Evolutionary conservation across 768 basidiomycete species (phyloP).

Genomic region (Suillus weaverae): DNA sequence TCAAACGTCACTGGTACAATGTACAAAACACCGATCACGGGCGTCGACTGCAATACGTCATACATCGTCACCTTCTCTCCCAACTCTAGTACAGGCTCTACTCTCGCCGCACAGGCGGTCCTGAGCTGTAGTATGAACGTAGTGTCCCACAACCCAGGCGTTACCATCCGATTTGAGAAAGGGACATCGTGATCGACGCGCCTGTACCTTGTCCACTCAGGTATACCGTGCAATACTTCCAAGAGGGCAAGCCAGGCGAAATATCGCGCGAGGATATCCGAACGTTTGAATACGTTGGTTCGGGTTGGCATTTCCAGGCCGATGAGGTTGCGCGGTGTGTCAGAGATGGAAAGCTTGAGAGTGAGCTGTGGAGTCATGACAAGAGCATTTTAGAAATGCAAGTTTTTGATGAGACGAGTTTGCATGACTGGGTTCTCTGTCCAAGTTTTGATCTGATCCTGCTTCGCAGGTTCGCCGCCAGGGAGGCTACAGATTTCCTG

Average conservation of each 20-base stretch:
- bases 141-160: conserved; percentile 27
- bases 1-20: conserved; percentile 41
- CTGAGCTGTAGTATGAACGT: conserved; percentile 41
- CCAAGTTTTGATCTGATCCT: conserved; percentile 4
- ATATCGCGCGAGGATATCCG: conserved; percentile 36
- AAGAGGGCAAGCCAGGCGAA: conserved; percentile 31
- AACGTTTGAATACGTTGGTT: conserved; percentile 33
- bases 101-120: conserved; percentile 41
- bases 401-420: conserved; percentile 49
- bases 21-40: conserved; percentile 42
- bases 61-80: conserved; percentile 42
- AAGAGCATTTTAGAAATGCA: conserved; percentile 51
- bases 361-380: conserved; percentile 45
- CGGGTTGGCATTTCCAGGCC: conserved; percentile 52
- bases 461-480: conserved; percentile 33
- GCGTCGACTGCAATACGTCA: conserved; percentile 45
- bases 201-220: conserved; percentile 36
- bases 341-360: conserved; percentile 47
- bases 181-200: conserved; percentile 41
- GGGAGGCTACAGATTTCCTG: conserved; percentile 41
- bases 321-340: conserved; percentile 51
- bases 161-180: conserved; percentile 43
- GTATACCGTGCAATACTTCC: conserved; percentile 35
- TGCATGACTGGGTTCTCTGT: background rate
- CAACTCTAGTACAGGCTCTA: conserved; percentile 21